A percentile compares a stretch with the other conserved stretches of the same genome.
These are phyloP conservation scores for Hsuehochloa calcarea DNA, from an alignment of 176 grass and related monocot genomes.

Conservation along the genomic window DNA sequence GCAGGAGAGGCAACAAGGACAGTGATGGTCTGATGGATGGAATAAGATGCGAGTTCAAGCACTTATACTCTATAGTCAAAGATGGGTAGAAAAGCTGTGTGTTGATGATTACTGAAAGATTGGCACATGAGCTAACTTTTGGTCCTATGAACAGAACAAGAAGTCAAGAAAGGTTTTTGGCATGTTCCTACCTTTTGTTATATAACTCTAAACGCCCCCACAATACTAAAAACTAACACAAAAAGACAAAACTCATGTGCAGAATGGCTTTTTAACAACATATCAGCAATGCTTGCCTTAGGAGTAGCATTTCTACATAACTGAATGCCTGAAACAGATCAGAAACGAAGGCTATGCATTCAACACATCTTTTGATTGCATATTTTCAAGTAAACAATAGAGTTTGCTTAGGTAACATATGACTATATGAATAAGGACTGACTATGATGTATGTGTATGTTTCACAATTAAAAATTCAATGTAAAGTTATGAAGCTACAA, in stretches of 20 bases:
- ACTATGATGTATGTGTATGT: background rate
- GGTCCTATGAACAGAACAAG: background rate
- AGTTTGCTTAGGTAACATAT: background rate
- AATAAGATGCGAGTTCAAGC: constrained; percentile 10
- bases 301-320: background rate
- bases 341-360: background rate
- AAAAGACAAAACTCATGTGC: background rate
- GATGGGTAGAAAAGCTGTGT: background rate
- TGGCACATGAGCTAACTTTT: constrained; percentile 7
- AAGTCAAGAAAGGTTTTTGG: background rate
- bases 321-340: background rate
- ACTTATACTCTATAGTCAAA: constrained; percentile 5
- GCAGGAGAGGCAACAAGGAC: constrained; percentile 6
- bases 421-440: background rate
- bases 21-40: background rate
- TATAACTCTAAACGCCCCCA: background rate
- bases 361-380: background rate
- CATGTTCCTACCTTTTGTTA: background rate
- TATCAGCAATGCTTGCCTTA: background rate
- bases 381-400: background rate
- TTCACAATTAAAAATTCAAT: background rate
- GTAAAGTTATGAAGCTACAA: constrained; percentile 12
- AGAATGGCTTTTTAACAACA: background rate
- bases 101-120: background rate
- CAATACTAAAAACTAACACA: background rate